These are phyloP conservation scores for Sophora flavescens DNA, from an alignment of 306 rosid species.

Conservation along the genomic window DNA sequence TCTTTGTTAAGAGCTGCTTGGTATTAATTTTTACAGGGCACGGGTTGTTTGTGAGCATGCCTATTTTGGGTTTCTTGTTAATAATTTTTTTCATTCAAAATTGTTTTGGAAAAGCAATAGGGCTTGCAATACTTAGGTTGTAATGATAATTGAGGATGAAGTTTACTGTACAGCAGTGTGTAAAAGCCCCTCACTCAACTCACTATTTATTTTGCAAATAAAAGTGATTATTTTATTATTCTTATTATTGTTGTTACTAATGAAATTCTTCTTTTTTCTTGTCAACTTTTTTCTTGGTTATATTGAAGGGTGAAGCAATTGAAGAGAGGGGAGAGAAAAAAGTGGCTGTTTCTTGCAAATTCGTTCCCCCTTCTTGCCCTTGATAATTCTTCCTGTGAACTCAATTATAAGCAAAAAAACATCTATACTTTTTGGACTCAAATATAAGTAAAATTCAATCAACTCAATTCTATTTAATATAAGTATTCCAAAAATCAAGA, in stretches of 20 bases:
- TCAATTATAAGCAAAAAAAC: too few species aligned
- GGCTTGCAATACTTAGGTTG: conserved; percentile 68
- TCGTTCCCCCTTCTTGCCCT: too few species aligned
- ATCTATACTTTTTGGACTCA: too few species aligned
- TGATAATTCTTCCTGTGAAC: too few species aligned
- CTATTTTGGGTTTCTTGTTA: conserved; percentile 43
- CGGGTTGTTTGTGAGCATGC: conserved; percentile 63
- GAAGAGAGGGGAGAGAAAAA: too few species aligned
- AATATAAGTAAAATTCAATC: too few species aligned
- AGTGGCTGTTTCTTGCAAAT: too few species aligned
- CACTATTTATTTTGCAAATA: conserved; percentile 50
- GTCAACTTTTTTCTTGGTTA: conserved; percentile 19
- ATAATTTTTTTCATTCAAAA: conserved; percentile 50
- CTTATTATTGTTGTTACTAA: too few species aligned
- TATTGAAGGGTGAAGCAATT: not conserved
- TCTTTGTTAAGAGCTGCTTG: conserved; percentile 59
- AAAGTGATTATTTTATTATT: conserved; percentile 44
- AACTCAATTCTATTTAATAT: too few species aligned
- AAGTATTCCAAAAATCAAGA: too few species aligned
- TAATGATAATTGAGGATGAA: conserved; percentile 63
- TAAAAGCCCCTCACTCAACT: conserved; percentile 59
- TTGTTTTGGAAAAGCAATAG: conserved; percentile 56
- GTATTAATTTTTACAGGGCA: conserved; percentile 55
- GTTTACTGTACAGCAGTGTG: conserved; percentile 82
- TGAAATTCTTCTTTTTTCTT: not conserved